These are phyloP conservation scores for Tilletia caries DNA, from an alignment of 1,284 basidiomycete genomes.

Conservation along the genomic window DNA sequence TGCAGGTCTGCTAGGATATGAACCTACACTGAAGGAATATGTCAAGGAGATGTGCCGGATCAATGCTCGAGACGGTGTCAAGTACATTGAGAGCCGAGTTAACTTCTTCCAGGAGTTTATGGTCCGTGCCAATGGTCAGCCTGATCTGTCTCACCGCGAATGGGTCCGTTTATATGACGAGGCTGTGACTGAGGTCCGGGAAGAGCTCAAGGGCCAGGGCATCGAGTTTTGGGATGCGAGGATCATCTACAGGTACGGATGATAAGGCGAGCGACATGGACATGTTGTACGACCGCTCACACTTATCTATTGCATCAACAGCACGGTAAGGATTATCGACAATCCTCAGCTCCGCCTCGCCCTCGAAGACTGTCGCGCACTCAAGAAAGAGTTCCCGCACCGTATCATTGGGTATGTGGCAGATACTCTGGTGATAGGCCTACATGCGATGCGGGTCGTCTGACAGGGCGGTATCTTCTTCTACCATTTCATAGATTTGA, in stretches of 20 bases:
- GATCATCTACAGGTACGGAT: slow-evolving; percentile 21
- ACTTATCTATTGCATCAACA: slow-evolving; percentile 65
- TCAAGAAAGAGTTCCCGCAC: slow-evolving; percentile 72
- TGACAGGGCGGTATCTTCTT: no score
- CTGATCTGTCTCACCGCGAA: slow-evolving; percentile 63
- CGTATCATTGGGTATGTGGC: slow-evolving; percentile 62
- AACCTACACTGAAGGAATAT: slow-evolving; percentile 63
- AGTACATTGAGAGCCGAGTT: slow-evolving; percentile 68
- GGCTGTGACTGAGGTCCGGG: slow-evolving; percentile 59
- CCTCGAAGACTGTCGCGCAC: slow-evolving; percentile 67
- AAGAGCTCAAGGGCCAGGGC: slow-evolving; percentile 17
- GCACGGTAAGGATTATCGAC: slow-evolving; percentile 63
- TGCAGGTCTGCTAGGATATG: slow-evolving; percentile 53
- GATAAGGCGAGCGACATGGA: no score
- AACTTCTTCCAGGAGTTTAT: slow-evolving; percentile 67
- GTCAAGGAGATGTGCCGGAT: slow-evolving; percentile 64
- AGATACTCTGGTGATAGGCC: background rate
- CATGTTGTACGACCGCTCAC: background rate
- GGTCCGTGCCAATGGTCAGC: slow-evolving; percentile 62
- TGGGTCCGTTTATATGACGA: slow-evolving; percentile 64
- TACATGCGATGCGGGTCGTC: no score
- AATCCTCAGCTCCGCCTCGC: slow-evolving; percentile 66
- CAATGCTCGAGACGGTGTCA: slow-evolving; percentile 69
- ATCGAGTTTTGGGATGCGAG: slow-evolving; percentile 29
- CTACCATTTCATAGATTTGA: slow-evolving; percentile 60